These are phyloP conservation scores for Geum urbanum DNA, from an alignment of 306 rosid genomes.

Conservation along the genomic window DNA sequence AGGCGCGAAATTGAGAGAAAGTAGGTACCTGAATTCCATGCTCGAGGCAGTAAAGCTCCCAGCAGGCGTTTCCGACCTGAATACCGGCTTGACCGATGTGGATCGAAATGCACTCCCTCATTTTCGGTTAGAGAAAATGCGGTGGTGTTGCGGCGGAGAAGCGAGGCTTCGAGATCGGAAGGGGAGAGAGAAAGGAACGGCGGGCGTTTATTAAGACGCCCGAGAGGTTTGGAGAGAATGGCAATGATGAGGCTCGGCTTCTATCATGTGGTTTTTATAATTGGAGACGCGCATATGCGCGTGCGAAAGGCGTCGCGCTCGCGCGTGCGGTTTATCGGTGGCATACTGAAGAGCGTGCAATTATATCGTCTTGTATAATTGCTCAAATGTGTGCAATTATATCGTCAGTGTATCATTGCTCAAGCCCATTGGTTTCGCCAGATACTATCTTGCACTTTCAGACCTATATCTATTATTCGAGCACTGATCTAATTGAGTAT, in stretches of 20 bases:
- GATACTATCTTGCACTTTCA: too few relatives aligned
- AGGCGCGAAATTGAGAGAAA: background rate
- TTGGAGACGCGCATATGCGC: background rate
- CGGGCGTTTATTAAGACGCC: slow-evolving; percentile 62
- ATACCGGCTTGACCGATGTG: slow-evolving; percentile 71
- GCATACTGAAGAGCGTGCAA: too few relatives aligned
- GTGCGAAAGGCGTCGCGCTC: too few relatives aligned
- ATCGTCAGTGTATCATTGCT: too few relatives aligned
- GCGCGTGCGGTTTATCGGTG: too few relatives aligned
- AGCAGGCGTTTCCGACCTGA: slow-evolving; percentile 66
- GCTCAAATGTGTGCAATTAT: too few relatives aligned
- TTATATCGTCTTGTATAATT: too few relatives aligned
- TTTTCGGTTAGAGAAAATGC: slow-evolving; percentile 7
- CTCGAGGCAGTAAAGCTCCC: slow-evolving; percentile 67
- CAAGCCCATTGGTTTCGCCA: too few relatives aligned
- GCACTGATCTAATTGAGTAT: too few relatives aligned
- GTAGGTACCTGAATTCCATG: slow-evolving; percentile 54
- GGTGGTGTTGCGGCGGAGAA: background rate
- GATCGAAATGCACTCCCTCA: slow-evolving; percentile 65
- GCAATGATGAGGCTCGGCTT: background rate
- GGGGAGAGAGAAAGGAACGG: background rate
- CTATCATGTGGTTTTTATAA: slow-evolving; percentile 10
- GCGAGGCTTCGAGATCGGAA: background rate
- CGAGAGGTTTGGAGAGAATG: background rate
- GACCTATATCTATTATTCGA: too few relatives aligned